Base-by-base conservation (phyloP, 805 yeast genomes). In the Barnettozyma californica region DNA sequence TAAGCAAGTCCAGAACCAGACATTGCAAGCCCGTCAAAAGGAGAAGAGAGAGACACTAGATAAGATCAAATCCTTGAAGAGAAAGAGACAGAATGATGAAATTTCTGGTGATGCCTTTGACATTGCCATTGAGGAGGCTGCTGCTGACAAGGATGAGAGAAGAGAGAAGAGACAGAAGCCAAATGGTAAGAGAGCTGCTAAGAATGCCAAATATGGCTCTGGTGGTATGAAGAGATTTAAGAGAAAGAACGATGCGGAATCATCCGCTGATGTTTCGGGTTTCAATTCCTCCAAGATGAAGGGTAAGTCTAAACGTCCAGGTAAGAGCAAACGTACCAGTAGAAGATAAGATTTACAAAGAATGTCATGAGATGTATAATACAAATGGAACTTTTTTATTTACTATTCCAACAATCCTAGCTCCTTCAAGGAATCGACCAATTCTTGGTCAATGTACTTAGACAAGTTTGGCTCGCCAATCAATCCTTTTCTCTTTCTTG, bases 1-100 rank as follows among this genome's bases (percentile, higher is more conserved):
- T 70, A 92, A 92, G 71, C 96, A 92, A 74, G 97, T 91, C 29
- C 97, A 91, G 74, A 80, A 87, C 60, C 96, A 88, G 55, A 90
- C 96, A 40, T 75, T 91, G 62, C 97, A 91, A 71, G 88, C 87
- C 60, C 85, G 98, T 71, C 95, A 88, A 65, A 84, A 87, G 73
- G 94, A 90, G 60, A 92, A 92, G 84, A 81, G 80, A 64, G 96
- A 89, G 21, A 83, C 96, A 19, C 69, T 92, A 57, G 96, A 91
- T 21, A 87, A 85, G 73, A 88, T 92, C 68, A 91, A 90, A 69
- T 76, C 87, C n/a, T 77, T 94, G 62, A 89, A 88, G 77, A 83
- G 86, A 65, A 91, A 89, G 80, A 82, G 96, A 71, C 82, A 82
- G 61, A 77, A 80, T 53, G 80, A 83, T 55, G 96, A 86, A 57